phyloP scores from a whole-genome alignment of 495 filamentous ascomycete genomes.

The Apiosordaria backusii region DNA sequence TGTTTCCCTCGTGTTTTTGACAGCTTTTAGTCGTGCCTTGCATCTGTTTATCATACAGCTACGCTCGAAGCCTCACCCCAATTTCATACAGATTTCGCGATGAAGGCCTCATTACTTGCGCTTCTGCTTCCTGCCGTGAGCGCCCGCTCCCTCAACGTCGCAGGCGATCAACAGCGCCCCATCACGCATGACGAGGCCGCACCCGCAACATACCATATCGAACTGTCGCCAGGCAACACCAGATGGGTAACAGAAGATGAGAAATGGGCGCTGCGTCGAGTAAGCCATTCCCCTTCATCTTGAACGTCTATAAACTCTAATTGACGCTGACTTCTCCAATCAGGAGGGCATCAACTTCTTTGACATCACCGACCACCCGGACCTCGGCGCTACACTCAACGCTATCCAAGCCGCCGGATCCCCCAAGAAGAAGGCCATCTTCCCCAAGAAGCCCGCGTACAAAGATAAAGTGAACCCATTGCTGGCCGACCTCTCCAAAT shows the following conservation, averaged over 20 bases:
- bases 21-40: background rate
- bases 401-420: constrained; percentile 36
- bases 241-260: constrained; percentile 88
- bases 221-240: constrained; percentile 80
- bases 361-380: constrained; percentile 75
- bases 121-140: constrained; percentile 47
- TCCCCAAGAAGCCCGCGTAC: constrained; percentile 64
- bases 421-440: constrained; percentile 46
- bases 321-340: constrained; percentile 1
- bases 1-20: background rate
- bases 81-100: background rate
- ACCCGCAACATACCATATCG: constrained; percentile 61
- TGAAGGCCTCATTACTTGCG: constrained; percentile 42
- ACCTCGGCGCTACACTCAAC: constrained; percentile 57
- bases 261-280: constrained; percentile 86
- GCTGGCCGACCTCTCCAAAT: constrained; percentile 64
- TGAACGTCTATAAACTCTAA: background rate
- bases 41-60: too few species aligned
- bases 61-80: too few species aligned
- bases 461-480: constrained; percentile 65
- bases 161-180: constrained; percentile 41
- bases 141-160: constrained; percentile 49
- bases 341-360: constrained; percentile 88
- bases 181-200: constrained; percentile 35
- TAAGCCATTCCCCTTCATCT: constrained; percentile 42